phyloP scores from a whole-genome alignment of 2,329 filamentous ascomycete genomes.

The Trichoderma lentiforme region DNA sequence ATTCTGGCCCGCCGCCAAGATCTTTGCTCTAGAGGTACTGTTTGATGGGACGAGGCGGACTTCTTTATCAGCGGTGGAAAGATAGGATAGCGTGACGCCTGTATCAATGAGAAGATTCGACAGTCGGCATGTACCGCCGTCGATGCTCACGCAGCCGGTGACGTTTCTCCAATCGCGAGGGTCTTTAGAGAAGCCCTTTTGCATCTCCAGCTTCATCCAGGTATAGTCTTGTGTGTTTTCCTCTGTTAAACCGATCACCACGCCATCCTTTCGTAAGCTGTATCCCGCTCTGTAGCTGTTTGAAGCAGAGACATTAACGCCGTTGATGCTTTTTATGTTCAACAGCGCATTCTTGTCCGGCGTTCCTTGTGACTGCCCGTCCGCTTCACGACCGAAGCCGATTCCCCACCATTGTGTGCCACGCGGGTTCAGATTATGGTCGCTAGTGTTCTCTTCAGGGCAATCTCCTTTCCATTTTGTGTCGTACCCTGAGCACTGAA shows the following conservation, averaged over 20 bases:
- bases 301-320: not conserved
- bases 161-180: not conserved
- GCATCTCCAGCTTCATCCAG: not conserved
- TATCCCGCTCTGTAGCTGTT: not conserved
- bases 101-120: not conserved
- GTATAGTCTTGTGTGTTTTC: not conserved
- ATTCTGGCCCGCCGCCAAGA: not conserved
- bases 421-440: not conserved
- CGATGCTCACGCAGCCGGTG: not conserved
- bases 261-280: not conserved
- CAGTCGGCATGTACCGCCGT: not conserved
- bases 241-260: not conserved
- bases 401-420: not conserved
- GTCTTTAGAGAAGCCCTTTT: not conserved
- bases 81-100: not conserved
- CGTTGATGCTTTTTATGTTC: not conserved
- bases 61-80: not conserved
- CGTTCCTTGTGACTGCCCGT: not conserved
- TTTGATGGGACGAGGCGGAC: not conserved
- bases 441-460: not conserved
- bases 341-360: not conserved
- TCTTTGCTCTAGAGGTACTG: not conserved
- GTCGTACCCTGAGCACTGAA: not conserved
- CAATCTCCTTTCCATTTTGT: not conserved
- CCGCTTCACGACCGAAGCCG: not conserved